Evolutionary conservation across 1,284 basidiomycete species (phyloP), one percentile per base, ranked within the genome.

Genomic region (Leccinum brunneo-olivaceum): DNA sequence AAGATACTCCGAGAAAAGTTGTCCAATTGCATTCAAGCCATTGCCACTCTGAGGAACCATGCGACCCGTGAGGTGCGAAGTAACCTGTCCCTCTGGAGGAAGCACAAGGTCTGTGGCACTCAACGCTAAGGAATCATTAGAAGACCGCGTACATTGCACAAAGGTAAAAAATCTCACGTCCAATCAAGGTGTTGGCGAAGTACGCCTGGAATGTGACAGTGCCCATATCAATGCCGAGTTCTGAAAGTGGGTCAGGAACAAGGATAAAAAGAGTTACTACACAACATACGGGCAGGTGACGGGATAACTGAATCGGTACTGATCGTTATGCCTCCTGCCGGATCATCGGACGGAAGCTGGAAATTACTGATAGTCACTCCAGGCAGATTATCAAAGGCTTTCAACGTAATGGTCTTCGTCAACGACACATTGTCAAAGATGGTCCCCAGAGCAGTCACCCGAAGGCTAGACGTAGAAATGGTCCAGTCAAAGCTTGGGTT

Each of bases 151-250:
- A 29, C 12, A 18, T 33, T 32, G 20, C 19, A 9, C 2, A 19
- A 28, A 39, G 23, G 46, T 29, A 33, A 10, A 25, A 32, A 35
- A 19, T 60, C 80, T 68, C 56, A 81, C 77, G 77, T 42, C 81
- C 77, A 47, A 81, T 63, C 20, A 69, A 54, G 11, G 63, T 69
- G 38, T 69, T 68, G 41, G 77, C 63, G 58, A 79, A 87, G 63
- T 73, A 77, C 8, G 75, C 68, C 45, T 77, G 68, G 68, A 89
- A 88, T 14, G 70, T 73, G 34, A 82, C 80, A 4, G 74, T 78
- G 28, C 84, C 86, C 29, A 89, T 68, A 53, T 84, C 73, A 50
- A 89, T 84, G 27, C 85, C 84, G 29, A 89, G 64, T 52, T 87
- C 79, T 74, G 65, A 27, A 40, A 34, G 19, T 30, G 2, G 11